Conservation (phyloP, 2,329 filamentous ascomycete species). For the Periconia digitata region DNA sequence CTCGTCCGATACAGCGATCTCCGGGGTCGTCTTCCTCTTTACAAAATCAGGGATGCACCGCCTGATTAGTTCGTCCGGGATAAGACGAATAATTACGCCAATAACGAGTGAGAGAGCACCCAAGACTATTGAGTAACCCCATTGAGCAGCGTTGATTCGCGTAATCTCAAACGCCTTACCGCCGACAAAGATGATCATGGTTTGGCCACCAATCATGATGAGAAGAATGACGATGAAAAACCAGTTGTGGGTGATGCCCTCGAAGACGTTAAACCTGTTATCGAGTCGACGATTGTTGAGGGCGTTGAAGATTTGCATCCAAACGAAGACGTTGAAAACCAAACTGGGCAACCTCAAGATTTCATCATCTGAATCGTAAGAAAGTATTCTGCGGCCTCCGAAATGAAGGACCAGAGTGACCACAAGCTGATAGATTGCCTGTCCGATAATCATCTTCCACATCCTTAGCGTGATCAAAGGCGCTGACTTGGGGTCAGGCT, state of each 20-base stretch:
- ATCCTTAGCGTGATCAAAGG: slow-evolving; percentile 83
- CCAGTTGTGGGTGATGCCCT: slow-evolving; percentile 79
- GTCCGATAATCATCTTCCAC: slow-evolving; percentile 98
- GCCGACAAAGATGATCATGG: slow-evolving; percentile 87
- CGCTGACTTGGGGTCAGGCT: slow-evolving; percentile 73
- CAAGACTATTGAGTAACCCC: slow-evolving; percentile 83
- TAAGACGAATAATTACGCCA: slow-evolving; percentile 75
- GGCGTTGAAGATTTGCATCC: slow-evolving; percentile 99
- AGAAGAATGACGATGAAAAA: slow-evolving; percentile 86
- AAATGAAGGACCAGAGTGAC: slow-evolving; percentile 84
- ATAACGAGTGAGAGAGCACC: slow-evolving; percentile 84
- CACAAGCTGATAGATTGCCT: slow-evolving; percentile 83
- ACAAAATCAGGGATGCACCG: slow-evolving; percentile 47
- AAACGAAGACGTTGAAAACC: slow-evolving; percentile 97
- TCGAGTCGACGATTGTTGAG: slow-evolving; percentile 96
- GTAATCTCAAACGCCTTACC: slow-evolving; percentile 77
- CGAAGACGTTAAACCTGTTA: slow-evolving; percentile 94
- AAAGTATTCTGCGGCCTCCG: slow-evolving; percentile 63
- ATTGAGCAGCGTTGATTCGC: slow-evolving; percentile 71
- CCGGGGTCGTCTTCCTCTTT: slow-evolving; percentile 45
- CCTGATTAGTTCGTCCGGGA: slow-evolving; percentile 71
- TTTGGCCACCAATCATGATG: slow-evolving; percentile 85
- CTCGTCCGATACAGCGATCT: slow-evolving; percentile 48
- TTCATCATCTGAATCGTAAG: slow-evolving; percentile 52
- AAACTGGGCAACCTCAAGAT: slow-evolving; percentile 67